Evolutionary conservation across 805 yeast species (phyloP).

Genomic region (Candida nonsorbophila): DNA sequence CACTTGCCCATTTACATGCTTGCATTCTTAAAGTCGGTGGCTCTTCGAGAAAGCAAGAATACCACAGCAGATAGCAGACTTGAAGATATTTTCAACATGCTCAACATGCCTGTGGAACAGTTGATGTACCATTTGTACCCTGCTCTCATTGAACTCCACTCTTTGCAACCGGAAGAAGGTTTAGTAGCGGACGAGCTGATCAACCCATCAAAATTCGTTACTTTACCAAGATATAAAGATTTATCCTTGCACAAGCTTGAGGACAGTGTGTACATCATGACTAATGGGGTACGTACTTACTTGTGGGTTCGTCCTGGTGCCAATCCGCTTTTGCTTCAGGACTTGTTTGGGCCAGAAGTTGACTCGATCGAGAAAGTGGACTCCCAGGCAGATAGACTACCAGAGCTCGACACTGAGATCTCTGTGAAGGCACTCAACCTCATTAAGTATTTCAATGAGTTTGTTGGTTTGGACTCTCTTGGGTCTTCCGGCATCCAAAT

Average conservation of each 20-base stretch:
- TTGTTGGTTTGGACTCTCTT: slow-evolving; percentile 21
- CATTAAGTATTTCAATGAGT: slow-evolving; percentile 44
- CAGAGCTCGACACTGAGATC: slow-evolving; percentile 63
- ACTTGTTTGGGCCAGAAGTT: slow-evolving; percentile 60
- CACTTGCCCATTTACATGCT: slow-evolving; percentile 65
- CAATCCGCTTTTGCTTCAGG: slow-evolving; percentile 61
- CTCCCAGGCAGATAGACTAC: slow-evolving; percentile 54
- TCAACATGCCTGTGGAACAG: slow-evolving; percentile 49
- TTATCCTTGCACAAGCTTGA: slow-evolving; percentile 40
- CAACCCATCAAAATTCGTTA: slow-evolving; percentile 40
- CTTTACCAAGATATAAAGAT: slow-evolving; percentile 45
- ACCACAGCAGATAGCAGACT: slow-evolving; percentile 62
- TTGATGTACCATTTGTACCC: slow-evolving; percentile 74
- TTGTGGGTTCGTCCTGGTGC: slow-evolving; percentile 70
- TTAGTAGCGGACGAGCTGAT: slow-evolving; percentile 20
- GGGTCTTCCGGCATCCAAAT: slow-evolving; percentile 47
- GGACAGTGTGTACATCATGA: slow-evolving; percentile 76
- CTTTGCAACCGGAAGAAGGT: slow-evolving; percentile 53
- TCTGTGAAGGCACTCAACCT: slow-evolving; percentile 64
- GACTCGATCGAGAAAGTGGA: slow-evolving; percentile 42
- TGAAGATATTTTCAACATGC: slow-evolving; percentile 45
- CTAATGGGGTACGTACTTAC: slow-evolving; percentile 56
- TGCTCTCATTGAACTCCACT: slow-evolving; percentile 67
- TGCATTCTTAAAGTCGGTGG: slow-evolving; percentile 63
- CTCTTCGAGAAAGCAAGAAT: slow-evolving; percentile 48